A percentile compares a stretch with the other conserved stretches of the same genome.
These are phyloP conservation scores for Wallacemonas sp. DNA, from an alignment of 208 protist genomes.

Conservation along the genomic window DNA sequence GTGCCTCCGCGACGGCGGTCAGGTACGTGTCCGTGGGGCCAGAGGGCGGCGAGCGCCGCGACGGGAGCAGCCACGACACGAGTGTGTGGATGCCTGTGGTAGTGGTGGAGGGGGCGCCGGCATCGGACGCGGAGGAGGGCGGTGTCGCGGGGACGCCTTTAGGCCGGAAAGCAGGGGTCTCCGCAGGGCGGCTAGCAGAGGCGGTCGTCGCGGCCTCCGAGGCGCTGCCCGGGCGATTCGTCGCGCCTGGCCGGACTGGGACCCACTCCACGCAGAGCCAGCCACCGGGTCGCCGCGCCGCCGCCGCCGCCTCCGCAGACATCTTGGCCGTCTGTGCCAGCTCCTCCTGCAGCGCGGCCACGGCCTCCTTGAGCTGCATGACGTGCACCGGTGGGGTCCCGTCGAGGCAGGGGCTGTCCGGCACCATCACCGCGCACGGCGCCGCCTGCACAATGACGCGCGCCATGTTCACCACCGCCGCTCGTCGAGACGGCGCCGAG, in stretches of 20 bases:
- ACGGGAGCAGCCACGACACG: not conserved
- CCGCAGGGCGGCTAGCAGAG: not conserved
- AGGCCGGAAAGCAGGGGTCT: not conserved
- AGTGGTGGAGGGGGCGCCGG: too few relatives aligned
- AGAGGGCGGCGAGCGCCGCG: not conserved
- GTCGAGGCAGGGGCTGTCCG: not conserved
- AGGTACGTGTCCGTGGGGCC: slow-evolving; percentile 22
- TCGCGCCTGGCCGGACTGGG: slow-evolving; percentile 23
- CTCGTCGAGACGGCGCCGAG: not conserved
- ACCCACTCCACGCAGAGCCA: slow-evolving; percentile 27
- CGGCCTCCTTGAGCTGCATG: slow-evolving; percentile 26
- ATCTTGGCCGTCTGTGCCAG: not conserved
- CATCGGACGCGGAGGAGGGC: too few relatives aligned
- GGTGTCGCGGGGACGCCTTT: not conserved
- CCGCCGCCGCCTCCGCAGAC: not conserved
- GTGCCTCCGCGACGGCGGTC: slow-evolving; percentile 18
- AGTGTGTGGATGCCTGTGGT: not conserved
- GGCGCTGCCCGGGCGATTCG: not conserved
- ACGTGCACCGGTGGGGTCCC: slow-evolving; percentile 19
- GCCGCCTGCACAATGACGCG: slow-evolving; percentile 44
- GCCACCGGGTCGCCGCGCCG: not conserved
- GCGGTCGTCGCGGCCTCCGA: not conserved
- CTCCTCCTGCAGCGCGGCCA: slow-evolving; percentile 9
- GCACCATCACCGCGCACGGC: slow-evolving; percentile 58
- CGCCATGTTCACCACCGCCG: slow-evolving; percentile 19